Percentiles rank a stretch among this genome's conserved stretches.
Evolutionary conservation across 345 rosid genomes (phyloP).

Genomic region (Brassica juncea): DNA sequence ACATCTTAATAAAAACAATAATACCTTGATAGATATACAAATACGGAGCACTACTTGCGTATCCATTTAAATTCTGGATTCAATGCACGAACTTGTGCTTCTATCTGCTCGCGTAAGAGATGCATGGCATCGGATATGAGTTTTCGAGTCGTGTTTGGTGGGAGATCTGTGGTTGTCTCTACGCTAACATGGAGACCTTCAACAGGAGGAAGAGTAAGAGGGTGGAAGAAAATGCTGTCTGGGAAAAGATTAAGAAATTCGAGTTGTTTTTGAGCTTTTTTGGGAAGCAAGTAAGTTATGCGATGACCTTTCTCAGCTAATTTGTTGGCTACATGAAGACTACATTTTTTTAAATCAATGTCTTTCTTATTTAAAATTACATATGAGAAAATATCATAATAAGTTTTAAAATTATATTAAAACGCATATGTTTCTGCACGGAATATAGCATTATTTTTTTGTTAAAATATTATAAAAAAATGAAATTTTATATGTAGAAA

Average conservation of each 20-base stretch:
- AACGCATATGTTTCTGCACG: no score
- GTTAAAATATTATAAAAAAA: no score
- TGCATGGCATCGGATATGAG: not conserved
- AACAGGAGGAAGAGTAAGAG: not conserved
- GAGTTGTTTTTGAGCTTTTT: not conserved
- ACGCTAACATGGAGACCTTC: not conserved
- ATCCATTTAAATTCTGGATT: not conserved
- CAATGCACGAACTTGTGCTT: not conserved
- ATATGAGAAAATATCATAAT: no score
- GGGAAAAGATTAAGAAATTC: not conserved
- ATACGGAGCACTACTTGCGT: no score
- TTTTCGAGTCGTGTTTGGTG: not conserved
- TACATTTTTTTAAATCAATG: no score
- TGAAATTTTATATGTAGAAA: no score
- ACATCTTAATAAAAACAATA: no score
- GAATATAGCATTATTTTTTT: no score
- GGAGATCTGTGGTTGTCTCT: not conserved
- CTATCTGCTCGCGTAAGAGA: not conserved
- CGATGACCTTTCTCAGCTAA: not conserved
- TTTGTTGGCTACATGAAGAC: not conserved
- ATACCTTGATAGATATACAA: no score
- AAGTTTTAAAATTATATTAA: no score
- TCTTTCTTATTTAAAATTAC: no score
- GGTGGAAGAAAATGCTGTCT: not conserved
- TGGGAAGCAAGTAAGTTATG: not conserved